Base-by-base conservation (phyloP, 2,329 filamentous ascomycete species). In the Capronia epimyces region DNA sequence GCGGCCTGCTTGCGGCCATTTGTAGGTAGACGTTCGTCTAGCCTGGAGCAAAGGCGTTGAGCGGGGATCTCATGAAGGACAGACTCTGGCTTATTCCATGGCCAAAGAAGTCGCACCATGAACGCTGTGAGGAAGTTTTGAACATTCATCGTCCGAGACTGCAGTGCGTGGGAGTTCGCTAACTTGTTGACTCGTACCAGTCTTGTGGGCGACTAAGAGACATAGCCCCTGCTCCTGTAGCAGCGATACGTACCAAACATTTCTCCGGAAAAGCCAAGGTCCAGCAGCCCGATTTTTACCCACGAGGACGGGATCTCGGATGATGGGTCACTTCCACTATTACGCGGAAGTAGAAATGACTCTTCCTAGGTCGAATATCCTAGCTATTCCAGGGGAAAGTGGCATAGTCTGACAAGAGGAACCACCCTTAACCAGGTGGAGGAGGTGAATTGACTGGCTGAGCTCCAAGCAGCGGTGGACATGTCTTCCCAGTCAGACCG, bases 271-370 rank as follows among this genome's bases (percentile, higher is more conserved):
- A 9, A 18, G 15, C 5, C 34, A 5, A 37, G 52, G 27, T 21
- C 52, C 45, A 44, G 39, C 44, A 45, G 24, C 39, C 44, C 27
- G 49, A n/a, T 44, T 18, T 25, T 39, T 44, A 41, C 48, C 44
- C 52, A 51, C 45, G 43, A 55, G 52, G 49, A 55, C 45, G 52
- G 45, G n/a, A 36, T 29, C 36, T 41, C 49, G 52, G 52, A 52
- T 45, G 36, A 37, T 48, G 48, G 48, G 34, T 46, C 41, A 27
- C 34, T 50, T 21, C 25, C 43, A 46, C 43, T 27, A 45, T 48
- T 25, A 20, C 52, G 48, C 45, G 53, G 53, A 49, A 52, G 36
- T 21, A 49, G 36, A 29, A 45, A 36, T 43, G 37, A 47, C 36
- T 34, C 45, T 55, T 52, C 52, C 52, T 55, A 55, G 52, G 37